Evolutionary conservation across 257 asterid species (phyloP), one percentile per base, ranked within the genome.

Genomic region (Buddleja alternifolia): DNA sequence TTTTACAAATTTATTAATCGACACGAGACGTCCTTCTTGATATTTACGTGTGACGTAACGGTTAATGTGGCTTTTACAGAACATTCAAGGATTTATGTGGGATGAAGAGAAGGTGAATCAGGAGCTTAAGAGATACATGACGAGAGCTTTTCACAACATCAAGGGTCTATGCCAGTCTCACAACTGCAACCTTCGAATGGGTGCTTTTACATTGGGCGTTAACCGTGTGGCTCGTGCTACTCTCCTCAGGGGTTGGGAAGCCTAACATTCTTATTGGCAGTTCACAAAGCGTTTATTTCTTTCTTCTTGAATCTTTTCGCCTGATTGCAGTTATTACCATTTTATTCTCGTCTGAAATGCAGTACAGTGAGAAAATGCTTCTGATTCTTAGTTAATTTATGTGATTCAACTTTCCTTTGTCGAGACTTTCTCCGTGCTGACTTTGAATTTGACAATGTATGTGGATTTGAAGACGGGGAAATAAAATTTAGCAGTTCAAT

Each of bases 51-150:
- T 29, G 5, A 29, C 5, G 9, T 12, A 5, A 36, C 21, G 11
- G 53, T 37, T 51, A 9, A 3, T 62, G 51, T 63, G 44, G 70
- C 47, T 54, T 63, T 29, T 71, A 77, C 80, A 87, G 97, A 92
- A 92, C 62, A 89, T 89, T 75, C 97, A 89, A 84, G 93, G 98
- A 17, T 91, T 91, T 56, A 84, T 86, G 95, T 91, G 97, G 96
- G 93, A 81, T 0, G 97, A 91, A 63, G 92, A 85, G 39, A 87
- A 91, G 80, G 95, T 92, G 60, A 92, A 92, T 54, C 14, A 24
- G 10, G 96, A 89, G 78, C 94, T 89, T 3, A 71, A 78, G 64
- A 78, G 75, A 66, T 92, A 92, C 86, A 89, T 92, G 98, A 85
- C 90, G 9, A 85, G 41, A 69, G 87, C 95, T 48, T 92, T 89